Percentiles rank a stretch among this genome's conserved stretches.
These are phyloP conservation scores for Termitomyces sp. DNA, from an alignment of 768 basidiomycete species.

Conservation along the genomic window DNA sequence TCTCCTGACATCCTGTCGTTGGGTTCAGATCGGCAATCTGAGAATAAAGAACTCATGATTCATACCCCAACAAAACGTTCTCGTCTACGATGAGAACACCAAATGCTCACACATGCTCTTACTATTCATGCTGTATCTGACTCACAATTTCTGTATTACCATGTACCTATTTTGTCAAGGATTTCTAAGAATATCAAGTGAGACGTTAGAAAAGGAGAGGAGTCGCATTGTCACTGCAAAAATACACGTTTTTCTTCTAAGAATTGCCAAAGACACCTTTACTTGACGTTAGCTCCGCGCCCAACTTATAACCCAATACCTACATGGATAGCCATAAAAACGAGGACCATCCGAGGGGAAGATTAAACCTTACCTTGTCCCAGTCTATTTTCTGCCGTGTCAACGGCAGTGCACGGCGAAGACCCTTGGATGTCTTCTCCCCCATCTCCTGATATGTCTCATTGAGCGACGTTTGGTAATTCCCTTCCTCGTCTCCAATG, in stretches of 20 bases:
- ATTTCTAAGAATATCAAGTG: background rate
- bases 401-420: constrained; percentile 87
- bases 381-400: constrained; percentile 95
- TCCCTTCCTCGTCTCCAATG: constrained; percentile 75
- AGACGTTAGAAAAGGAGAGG: background rate
- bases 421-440: constrained; percentile 89
- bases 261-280: constrained; percentile 49
- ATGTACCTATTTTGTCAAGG: background rate
- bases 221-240: background rate
- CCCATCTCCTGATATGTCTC: constrained; percentile 86
- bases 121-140: background rate
- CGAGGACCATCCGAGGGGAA: background rate
- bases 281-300: constrained; percentile 69
- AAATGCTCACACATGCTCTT: background rate
- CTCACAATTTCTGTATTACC: background rate
- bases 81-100: constrained; percentile 8
- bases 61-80: constrained; percentile 15
- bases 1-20: constrained; percentile 42
- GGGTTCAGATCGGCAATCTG: constrained; percentile 4
- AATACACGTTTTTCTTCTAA: constrained; percentile 13
- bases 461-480: constrained; percentile 76
- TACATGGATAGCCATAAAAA: constrained; percentile 17
- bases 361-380: constrained; percentile 65
- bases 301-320: constrained; percentile 66
- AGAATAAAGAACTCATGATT: constrained; percentile 5